A percentile compares a stretch with the other conserved stretches of the same genome.
Evolutionary conservation across 805 yeast genomes (phyloP).

Genomic region (Limtongia smithiae): DNA sequence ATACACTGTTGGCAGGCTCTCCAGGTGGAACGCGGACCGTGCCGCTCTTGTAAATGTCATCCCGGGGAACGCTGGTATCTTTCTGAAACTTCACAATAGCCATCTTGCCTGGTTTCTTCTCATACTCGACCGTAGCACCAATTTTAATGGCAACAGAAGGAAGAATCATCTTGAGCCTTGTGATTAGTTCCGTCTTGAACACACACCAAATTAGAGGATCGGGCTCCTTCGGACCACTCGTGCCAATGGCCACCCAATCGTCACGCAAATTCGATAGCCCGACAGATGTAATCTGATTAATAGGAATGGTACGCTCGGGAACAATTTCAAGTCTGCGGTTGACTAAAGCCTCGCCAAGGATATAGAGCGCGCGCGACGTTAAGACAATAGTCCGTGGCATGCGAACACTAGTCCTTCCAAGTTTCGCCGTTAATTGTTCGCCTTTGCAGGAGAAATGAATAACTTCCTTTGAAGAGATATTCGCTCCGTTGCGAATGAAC

Average conservation of each 20-base stretch:
- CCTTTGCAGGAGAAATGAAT: slow-evolving; percentile 80
- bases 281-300: slow-evolving; percentile 56
- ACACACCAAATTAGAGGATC: slow-evolving; percentile 77
- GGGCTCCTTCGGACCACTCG: slow-evolving; percentile 53
- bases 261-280: slow-evolving; percentile 77
- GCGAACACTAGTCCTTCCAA: slow-evolving; percentile 87
- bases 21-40: slow-evolving; percentile 80
- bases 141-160: slow-evolving; percentile 58
- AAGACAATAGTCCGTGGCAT: slow-evolving; percentile 68
- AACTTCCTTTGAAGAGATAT: slow-evolving; percentile 49
- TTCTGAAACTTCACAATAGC: slow-evolving; percentile 68
- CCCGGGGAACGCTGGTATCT: slow-evolving; percentile 62
- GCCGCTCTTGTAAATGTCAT: slow-evolving; percentile 84
- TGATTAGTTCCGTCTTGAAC: slow-evolving; percentile 84
- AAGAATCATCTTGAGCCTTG: slow-evolving; percentile 64
- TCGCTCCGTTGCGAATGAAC: slow-evolving; percentile 47
- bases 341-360: slow-evolving; percentile 68
- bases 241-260: slow-evolving; percentile 80
- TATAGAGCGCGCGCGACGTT: slow-evolving; percentile 58
- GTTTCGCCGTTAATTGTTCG: slow-evolving; percentile 75
- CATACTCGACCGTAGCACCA: slow-evolving; percentile 71
- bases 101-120: slow-evolving; percentile 80
- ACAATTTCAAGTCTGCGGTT: slow-evolving; percentile 57
- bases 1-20: slow-evolving; percentile 64
- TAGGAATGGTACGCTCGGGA: slow-evolving; percentile 61